Percentiles rank a stretch among this genome's conserved stretches.
phyloP scores from a whole-genome alignment of 352 stramenopile genomes.

The Thalassiosira exigua region DNA sequence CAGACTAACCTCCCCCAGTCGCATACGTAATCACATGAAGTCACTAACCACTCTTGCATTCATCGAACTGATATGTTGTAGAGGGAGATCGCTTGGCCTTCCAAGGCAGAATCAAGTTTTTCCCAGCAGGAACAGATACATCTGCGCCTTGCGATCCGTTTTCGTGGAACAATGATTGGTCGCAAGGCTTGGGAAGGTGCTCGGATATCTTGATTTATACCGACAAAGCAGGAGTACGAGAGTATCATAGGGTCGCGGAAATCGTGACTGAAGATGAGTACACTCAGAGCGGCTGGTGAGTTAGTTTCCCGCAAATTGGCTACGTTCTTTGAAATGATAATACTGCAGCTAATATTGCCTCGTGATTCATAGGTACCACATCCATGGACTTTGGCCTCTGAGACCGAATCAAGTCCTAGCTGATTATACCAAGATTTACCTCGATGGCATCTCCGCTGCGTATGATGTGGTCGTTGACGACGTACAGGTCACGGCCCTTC shows the following conservation, averaged over 20 bases:
- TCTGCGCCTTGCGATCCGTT: conserved; percentile 47
- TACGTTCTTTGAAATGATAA: too few species aligned
- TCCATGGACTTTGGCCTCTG: conserved; percentile 45
- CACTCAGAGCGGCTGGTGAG: conserved; percentile 56
- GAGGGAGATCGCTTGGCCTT: conserved; percentile 55
- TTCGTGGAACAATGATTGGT: conserved; percentile 22
- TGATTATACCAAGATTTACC: conserved; percentile 52
- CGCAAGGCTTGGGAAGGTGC: conserved; percentile 33
- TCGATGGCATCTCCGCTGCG: conserved; percentile 27
- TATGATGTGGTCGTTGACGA: conserved; percentile 59
- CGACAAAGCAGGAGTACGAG: conserved; percentile 9
- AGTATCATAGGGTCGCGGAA: conserved; percentile 43
- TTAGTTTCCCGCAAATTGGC: too few species aligned
- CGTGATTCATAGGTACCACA: conserved; percentile 55
- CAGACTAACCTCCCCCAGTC: too few species aligned
- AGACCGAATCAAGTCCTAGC: conserved; percentile 27
- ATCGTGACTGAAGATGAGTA: conserved; percentile 36
- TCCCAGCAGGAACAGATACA: conserved; percentile 8
- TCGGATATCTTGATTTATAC: conserved; percentile 52
- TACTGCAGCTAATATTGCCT: too few species aligned
- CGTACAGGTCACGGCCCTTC: conserved; percentile 38
- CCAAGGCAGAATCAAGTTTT: conserved; percentile 48
- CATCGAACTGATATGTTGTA: too few species aligned
- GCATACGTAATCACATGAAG: too few species aligned
- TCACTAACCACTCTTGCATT: too few species aligned